These are phyloP conservation scores for Cercophora scortea DNA, from an alignment of 495 filamentous ascomycete genomes.

Conservation along the genomic window DNA sequence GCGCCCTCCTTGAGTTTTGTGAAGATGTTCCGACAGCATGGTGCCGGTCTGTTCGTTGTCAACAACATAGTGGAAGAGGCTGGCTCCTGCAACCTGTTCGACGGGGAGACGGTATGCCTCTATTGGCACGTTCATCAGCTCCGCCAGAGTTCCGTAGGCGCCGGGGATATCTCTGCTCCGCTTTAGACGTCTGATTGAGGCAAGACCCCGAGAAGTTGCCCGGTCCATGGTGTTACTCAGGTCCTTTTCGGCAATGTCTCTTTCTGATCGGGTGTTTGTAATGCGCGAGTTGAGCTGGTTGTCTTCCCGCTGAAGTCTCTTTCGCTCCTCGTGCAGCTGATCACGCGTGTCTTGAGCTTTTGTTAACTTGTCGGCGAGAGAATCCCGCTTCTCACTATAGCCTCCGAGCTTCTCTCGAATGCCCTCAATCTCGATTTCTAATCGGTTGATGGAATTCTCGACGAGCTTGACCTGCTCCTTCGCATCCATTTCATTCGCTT, in stretches of 20 bases:
- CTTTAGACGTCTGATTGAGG: constrained; percentile 72
- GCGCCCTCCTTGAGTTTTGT: constrained; percentile 73
- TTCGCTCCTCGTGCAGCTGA: constrained; percentile 76
- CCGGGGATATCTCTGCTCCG: constrained; percentile 68
- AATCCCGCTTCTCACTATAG: constrained; percentile 63
- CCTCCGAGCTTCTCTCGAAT: constrained; percentile 70
- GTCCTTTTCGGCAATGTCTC: constrained; percentile 64
- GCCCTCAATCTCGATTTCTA: constrained; percentile 65
- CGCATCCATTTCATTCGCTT: constrained; percentile 72
- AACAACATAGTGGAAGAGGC: constrained; percentile 93
- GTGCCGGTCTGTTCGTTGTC: constrained; percentile 87
- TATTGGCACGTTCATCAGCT: constrained; percentile 68
- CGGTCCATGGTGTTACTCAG: constrained; percentile 84
- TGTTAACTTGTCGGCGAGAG: constrained; percentile 63
- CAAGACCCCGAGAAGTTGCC: constrained; percentile 74
- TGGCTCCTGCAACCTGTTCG: constrained; percentile 86
- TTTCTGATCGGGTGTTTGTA: constrained; percentile 63
- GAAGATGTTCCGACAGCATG: constrained; percentile 67
- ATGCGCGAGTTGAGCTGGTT: constrained; percentile 73
- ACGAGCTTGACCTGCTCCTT: constrained; percentile 77
- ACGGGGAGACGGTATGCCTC: constrained; percentile 85
- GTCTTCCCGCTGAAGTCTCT: constrained; percentile 86
- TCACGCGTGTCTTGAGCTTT: constrained; percentile 75
- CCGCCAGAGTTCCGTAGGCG: constrained; percentile 88
- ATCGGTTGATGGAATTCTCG: constrained; percentile 57